A percentile compares a stretch with the other conserved stretches of the same genome.
These are phyloP conservation scores for Xylona heveae DNA, from an alignment of 495 filamentous ascomycete genomes.

Conservation along the genomic window DNA sequence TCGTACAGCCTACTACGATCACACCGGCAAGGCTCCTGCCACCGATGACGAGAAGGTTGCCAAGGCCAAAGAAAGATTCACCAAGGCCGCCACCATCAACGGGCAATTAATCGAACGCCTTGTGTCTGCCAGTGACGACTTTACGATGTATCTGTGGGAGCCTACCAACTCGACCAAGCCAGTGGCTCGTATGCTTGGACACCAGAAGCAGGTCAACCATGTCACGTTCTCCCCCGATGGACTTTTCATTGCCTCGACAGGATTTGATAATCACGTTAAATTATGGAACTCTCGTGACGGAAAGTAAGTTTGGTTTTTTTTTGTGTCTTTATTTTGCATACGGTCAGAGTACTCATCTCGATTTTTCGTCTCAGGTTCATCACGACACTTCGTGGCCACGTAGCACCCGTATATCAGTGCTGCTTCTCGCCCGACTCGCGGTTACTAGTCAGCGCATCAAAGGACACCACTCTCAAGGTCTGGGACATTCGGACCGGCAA, in stretches of 20 bases:
- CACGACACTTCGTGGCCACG: slow-evolving; percentile 72
- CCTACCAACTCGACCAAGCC: slow-evolving; percentile 62
- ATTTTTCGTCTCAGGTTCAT: slow-evolving; percentile 36
- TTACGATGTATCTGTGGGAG: slow-evolving; percentile 94
- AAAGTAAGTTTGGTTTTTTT: no score
- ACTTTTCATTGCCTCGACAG: slow-evolving; percentile 61
- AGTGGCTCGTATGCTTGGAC: slow-evolving; percentile 67
- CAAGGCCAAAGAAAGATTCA: slow-evolving; percentile 68
- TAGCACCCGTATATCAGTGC: slow-evolving; percentile 79
- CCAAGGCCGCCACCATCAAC: slow-evolving; percentile 63
- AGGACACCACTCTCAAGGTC: slow-evolving; percentile 87
- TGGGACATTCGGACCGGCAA: slow-evolving; percentile 81
- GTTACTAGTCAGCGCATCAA: slow-evolving; percentile 62
- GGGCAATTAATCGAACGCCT: slow-evolving; percentile 67
- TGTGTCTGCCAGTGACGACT: slow-evolving; percentile 83
- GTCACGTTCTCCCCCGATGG: slow-evolving; percentile 87
- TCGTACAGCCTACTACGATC: slow-evolving; percentile 72
- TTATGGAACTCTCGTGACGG: slow-evolving; percentile 58
- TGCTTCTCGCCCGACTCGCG: slow-evolving; percentile 79
- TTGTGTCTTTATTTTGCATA: no score
- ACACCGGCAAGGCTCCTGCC: slow-evolving; percentile 46
- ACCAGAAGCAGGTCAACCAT: slow-evolving; percentile 93
- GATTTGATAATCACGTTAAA: slow-evolving; percentile 86
- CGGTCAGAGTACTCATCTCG: no score
- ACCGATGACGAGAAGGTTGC: slow-evolving; percentile 46